Percentiles rank a stretch among this genome's conserved stretches.
phyloP scores from a whole-genome alignment of 1,284 basidiomycete genomes.

The Malassezia nana region DNA sequence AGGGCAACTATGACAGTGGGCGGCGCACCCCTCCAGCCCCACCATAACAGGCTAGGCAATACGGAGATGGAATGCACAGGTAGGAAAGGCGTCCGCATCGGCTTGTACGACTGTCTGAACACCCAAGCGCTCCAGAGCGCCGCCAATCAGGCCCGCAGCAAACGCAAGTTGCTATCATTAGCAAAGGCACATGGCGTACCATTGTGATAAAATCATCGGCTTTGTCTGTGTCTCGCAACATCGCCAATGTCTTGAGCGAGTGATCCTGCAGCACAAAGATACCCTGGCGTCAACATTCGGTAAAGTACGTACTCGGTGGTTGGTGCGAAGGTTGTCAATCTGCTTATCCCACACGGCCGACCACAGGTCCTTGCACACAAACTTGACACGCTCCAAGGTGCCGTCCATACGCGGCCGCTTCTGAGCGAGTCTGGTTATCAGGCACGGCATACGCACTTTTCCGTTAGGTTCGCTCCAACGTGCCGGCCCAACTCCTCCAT shows the following conservation, averaged over 20 bases:
- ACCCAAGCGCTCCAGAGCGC: slow-evolving; percentile 18
- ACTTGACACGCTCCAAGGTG: slow-evolving; percentile 82
- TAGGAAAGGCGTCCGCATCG: slow-evolving; percentile 8
- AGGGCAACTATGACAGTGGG: too few species aligned
- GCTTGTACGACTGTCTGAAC: slow-evolving; percentile 12
- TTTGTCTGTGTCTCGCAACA: slow-evolving; percentile 50
- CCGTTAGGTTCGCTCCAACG: slow-evolving; percentile 73
- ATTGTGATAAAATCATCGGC: background rate
- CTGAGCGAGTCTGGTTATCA: slow-evolving; percentile 58
- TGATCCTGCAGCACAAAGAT: slow-evolving; percentile 89
- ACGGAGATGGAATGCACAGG: slow-evolving; percentile 17
- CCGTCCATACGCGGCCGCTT: slow-evolving; percentile 66
- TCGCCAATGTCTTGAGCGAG: slow-evolving; percentile 68
- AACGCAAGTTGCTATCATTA: slow-evolving; percentile 16
- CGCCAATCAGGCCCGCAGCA: slow-evolving; percentile 17
- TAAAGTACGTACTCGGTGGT: slow-evolving; percentile 62
- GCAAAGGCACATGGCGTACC: background rate
- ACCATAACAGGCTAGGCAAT: background rate
- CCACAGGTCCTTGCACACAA: slow-evolving; percentile 94
- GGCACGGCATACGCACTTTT: slow-evolving; percentile 56
- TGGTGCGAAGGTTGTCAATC: slow-evolving; percentile 86
- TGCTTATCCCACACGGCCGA: slow-evolving; percentile 77
- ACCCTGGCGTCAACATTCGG: slow-evolving; percentile 55
- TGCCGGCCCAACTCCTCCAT: slow-evolving; percentile 75
- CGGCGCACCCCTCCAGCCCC: too few species aligned